Percentiles rank a stretch among this genome's conserved stretches.
These are phyloP conservation scores for Hibiscus syriacus DNA, from an alignment of 345 rosid species.

Conservation along the genomic window DNA sequence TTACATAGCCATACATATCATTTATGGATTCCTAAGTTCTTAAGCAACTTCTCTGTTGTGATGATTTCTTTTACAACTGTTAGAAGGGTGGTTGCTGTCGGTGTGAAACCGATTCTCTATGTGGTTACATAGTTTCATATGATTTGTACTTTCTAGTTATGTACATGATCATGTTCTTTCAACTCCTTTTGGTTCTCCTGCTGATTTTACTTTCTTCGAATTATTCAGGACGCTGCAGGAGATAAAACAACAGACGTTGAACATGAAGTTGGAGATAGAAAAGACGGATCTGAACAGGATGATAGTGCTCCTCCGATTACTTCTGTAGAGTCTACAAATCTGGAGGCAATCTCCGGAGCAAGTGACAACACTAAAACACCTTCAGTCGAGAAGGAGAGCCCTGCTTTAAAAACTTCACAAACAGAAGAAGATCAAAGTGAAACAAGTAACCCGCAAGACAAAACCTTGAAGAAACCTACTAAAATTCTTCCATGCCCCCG, in stretches of 20 bases:
- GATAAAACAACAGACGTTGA: slow-evolving; percentile 24
- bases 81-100: neutral
- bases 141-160: neutral
- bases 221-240: slow-evolving; percentile 34
- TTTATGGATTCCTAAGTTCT: neutral
- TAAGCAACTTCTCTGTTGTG: neutral
- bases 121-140: neutral
- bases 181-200: neutral
- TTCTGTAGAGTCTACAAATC: slow-evolving; percentile 25
- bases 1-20: neutral
- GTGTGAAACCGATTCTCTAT: neutral
- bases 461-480: slow-evolving; percentile 72
- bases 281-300: slow-evolving; percentile 20
- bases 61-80: neutral
- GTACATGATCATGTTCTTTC: neutral
- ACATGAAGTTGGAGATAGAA: slow-evolving; percentile 21
- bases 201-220: neutral
- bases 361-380: slow-evolving; percentile 28
- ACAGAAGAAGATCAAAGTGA: slow-evolving; percentile 45
- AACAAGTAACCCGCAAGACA: slow-evolving; percentile 45
- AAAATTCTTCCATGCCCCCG: slow-evolving; percentile 89
- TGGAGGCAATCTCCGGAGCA: slow-evolving; percentile 29
- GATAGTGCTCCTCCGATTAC: slow-evolving; percentile 13
- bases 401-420: slow-evolving; percentile 25
- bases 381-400: slow-evolving; percentile 29